These are phyloP conservation scores for Paraglomus occultum DNA, from an alignment of 192 early-diverging fungal genomes.

Conservation along the genomic window DNA sequence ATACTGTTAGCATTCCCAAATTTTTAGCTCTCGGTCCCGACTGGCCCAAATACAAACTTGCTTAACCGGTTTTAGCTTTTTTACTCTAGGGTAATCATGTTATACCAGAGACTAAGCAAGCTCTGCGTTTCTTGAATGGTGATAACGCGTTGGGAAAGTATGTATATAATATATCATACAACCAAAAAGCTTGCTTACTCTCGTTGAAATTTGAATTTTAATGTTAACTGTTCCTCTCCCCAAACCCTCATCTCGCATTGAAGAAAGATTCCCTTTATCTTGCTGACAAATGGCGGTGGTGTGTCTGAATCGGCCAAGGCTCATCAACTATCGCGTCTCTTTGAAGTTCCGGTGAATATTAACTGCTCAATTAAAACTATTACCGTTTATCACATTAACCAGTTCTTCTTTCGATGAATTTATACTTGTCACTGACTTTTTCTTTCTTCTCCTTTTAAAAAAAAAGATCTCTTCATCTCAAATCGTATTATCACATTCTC, in stretches of 20 bases:
- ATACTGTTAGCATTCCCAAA: background rate
- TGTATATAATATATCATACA: background rate
- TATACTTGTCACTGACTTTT: too few relatives aligned
- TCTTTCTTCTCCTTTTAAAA: constrained; percentile 23
- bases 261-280: constrained; percentile 69
- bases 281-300: constrained; percentile 90
- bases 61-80: background rate
- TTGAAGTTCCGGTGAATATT: constrained; percentile 49
- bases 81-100: constrained; percentile 56
- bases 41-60: background rate
- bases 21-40: background rate
- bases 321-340: constrained; percentile 52
- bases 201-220: background rate
- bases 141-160: constrained; percentile 46
- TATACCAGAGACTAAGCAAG: constrained; percentile 64
- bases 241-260: background rate
- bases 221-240: background rate
- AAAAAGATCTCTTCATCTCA: constrained; percentile 57
- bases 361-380: background rate
- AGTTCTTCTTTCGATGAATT: too few relatives aligned
- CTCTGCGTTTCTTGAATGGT: constrained; percentile 66
- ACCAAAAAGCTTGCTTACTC: background rate
- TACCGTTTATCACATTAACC: background rate
- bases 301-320: constrained; percentile 74
- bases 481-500: constrained; percentile 83